Evolutionary conservation across 306 rosid genomes (phyloP), one percentile per base, ranked within the genome.

Genomic region (Rosa lucieae): DNA sequence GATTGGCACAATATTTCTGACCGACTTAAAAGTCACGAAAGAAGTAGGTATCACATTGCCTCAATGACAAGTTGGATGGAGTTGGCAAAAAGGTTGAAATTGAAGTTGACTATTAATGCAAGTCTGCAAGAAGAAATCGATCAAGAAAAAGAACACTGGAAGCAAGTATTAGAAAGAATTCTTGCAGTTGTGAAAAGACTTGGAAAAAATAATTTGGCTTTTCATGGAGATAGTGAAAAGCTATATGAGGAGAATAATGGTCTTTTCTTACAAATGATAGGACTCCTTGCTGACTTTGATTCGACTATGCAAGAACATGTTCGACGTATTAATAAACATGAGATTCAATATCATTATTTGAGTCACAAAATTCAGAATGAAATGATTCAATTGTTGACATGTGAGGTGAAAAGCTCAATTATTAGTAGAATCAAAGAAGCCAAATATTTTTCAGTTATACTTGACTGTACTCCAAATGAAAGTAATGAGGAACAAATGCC

Each of bases 401-500:
- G 11, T 26, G 76, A 48, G 12, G n/a, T 72, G 12, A 72, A 26
- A 32, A 48, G 8, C 10, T 5, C 21, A n/a, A 70, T 42, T 5
- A n/a, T 70, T 2, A 18, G 3, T 8, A 44, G 21, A 70, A 43
- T 70, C 3, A 44, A 70, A 47, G 26, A 23, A 23, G 26, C 26
- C 26, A 23, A 23, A 23, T 23, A 23, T 23, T 23, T 23, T 23
- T 23, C 49, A 1, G 51, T 69, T 42, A 69, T 69, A 20, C 49
- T 69, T 51, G 20, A 51, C 20, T 51, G 20, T 51, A 51, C 35
- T 51, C 55, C 17, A 51, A 5, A 51, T 51, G 20, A 1, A 18
- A 74, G 78, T 56, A 49, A 74, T 40, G 10, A 69, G 9, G 70
- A 39, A 42, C 56, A 75, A 23, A 75, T 75, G 70, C 15, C 55